Evolutionary conservation across 176 grass and related monocot species (phyloP).

Genomic region (Musa acuminata): DNA sequence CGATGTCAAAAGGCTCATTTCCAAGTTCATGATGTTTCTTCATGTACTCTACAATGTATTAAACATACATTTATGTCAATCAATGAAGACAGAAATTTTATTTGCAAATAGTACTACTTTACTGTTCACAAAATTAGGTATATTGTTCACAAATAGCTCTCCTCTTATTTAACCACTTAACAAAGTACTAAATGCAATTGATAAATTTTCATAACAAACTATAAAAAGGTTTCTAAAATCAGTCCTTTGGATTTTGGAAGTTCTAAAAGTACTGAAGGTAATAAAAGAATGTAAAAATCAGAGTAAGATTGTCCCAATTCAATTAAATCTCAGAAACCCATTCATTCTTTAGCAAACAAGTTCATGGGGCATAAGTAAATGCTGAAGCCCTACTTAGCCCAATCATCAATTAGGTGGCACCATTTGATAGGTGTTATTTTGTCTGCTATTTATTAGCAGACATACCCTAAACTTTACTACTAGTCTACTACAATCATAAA

Average conservation of each 20-base stretch:
- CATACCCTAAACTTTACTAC: background rate
- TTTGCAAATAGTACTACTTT: too few relatives aligned
- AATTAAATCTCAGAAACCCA: background rate
- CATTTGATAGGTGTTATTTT: background rate
- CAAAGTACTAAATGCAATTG: background rate
- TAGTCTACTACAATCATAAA: background rate
- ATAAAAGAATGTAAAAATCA: too few relatives aligned
- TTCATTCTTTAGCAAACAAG: background rate
- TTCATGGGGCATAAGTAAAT: background rate
- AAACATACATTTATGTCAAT: background rate
- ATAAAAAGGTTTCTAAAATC: too few relatives aligned
- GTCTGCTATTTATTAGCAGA: background rate
- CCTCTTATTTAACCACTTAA: background rate
- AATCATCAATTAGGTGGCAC: background rate
- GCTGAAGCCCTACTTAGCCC: background rate
- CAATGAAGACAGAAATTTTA: background rate
- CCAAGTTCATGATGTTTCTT: constrained; percentile 59
- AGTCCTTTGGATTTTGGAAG: too few relatives aligned
- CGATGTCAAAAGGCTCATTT: constrained; percentile 90
- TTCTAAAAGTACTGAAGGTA: too few relatives aligned
- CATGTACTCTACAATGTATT: constrained; percentile 55
- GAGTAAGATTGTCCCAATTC: background rate
- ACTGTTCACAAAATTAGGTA: background rate
- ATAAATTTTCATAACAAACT: too few relatives aligned
- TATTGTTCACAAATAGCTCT: background rate